Evolutionary conservation across 371 early-diverging fungal genomes (phyloP), one percentile per base, ranked within the genome.

Genomic region (Rhizopus arrhizus): DNA sequence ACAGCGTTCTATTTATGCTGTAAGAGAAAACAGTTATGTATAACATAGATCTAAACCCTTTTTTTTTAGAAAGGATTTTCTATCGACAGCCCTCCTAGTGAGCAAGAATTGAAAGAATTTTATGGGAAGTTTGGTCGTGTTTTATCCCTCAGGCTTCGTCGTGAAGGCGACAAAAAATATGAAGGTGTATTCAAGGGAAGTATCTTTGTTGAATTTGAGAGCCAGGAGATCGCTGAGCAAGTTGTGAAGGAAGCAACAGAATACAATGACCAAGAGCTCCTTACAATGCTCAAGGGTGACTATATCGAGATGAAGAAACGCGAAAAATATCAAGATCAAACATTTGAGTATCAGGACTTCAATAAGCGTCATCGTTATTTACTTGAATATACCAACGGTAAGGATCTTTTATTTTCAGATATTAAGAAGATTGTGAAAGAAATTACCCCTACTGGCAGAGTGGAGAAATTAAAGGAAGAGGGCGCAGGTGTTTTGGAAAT

Each of bases 151-250:
- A 73, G 73, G 57, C 49, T 65, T 52, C 64, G 80, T 53, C 62
- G 61, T 40, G 77, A 80, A 51, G 80, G 72, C 3, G 52, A 67
- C 4, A 58, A 58, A 15, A 68, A 69, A 15, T 43, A 47, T 22
- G 60, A 62, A 16, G 64, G 68, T 29, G 16, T 5, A 5, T 68
- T 68, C 43, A 68, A 68, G 66, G 80, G 80, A 11, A 80, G 80
- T 58, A 66, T 77, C 13, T 80, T 80, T 65, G 69, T 80, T 34
- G 80, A 80, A 60, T 80, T 66, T 45, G 80, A 80, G 36, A 65
- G 42, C 2, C 51, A 58, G 2, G 75, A 71, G 4, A 59, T 68
- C 7, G 80, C 70, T 8, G 43, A 72, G 32, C 51, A 58, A 4
- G 69, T 65, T 1, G 69, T 66, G 2, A 55, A 50, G 0, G 62